These are phyloP conservation scores for Lentithecium fluviatile DNA, from an alignment of 495 filamentous ascomycete genomes.

Conservation along the genomic window DNA sequence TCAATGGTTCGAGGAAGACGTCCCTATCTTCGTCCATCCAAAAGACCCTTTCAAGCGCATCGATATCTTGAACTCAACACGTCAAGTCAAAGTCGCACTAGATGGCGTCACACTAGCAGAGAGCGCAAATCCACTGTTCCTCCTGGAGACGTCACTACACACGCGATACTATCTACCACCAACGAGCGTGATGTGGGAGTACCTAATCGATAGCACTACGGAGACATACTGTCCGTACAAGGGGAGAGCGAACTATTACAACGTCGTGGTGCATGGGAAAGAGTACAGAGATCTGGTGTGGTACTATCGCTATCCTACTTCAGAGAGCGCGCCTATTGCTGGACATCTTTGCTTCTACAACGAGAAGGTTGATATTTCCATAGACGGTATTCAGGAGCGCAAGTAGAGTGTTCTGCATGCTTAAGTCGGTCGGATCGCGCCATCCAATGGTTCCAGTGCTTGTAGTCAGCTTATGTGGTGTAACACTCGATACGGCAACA, in stretches of 20 bases:
- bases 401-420: not conserved
- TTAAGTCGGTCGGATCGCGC: too few relatives aligned
- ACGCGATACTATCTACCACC: slow-evolving; percentile 54
- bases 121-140: slow-evolving; percentile 42
- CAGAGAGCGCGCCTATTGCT: slow-evolving; percentile 50
- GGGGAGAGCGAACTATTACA: slow-evolving; percentile 55
- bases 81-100: slow-evolving; percentile 51
- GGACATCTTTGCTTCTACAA: slow-evolving; percentile 59
- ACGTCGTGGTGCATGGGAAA: slow-evolving; percentile 46
- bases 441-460: too few relatives aligned
- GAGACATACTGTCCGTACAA: slow-evolving; percentile 58
- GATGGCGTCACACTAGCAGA: slow-evolving; percentile 50
- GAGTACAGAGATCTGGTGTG: slow-evolving; percentile 52
- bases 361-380: slow-evolving; percentile 57
- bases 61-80: slow-evolving; percentile 52
- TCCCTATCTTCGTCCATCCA: slow-evolving; percentile 56
- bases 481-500: too few relatives aligned
- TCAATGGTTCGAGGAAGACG: slow-evolving; percentile 62
- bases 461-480: too few relatives aligned
- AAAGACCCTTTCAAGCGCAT: slow-evolving; percentile 62
- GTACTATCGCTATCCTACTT: slow-evolving; percentile 55
- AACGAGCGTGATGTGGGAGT: slow-evolving; percentile 44
- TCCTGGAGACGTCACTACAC: slow-evolving; percentile 54
- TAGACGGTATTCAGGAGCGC: slow-evolving; percentile 52
- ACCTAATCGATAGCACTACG: slow-evolving; percentile 46